Evolutionary conservation across 768 basidiomycete species (phyloP).

Genomic region (Serpula lacrymans): DNA sequence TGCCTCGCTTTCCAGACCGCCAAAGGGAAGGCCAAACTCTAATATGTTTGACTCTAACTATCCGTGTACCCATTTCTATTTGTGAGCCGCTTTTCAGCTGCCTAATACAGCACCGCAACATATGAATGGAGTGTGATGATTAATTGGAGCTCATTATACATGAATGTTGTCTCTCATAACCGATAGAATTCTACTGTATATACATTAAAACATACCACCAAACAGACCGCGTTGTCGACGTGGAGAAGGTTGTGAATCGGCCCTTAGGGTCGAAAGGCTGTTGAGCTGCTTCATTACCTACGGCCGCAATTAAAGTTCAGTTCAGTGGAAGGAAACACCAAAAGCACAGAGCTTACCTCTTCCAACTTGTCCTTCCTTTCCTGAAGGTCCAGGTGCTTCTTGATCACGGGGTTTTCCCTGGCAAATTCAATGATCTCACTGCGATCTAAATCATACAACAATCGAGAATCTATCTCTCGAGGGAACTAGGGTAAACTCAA

Average conservation of each 20-base stretch:
- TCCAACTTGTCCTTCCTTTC: slow-evolving; percentile 97
- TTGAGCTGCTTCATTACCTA: slow-evolving; percentile 96
- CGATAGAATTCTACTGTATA: background rate
- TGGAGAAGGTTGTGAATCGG: slow-evolving; percentile 72
- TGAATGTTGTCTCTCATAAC: slow-evolving; percentile 2
- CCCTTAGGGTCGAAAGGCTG: slow-evolving; percentile 81
- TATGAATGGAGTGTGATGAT: slow-evolving; percentile 15
- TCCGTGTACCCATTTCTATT: background rate
- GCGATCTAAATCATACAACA: slow-evolving; percentile 91
- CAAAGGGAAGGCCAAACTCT: slow-evolving; percentile 42
- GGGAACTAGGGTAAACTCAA: slow-evolving; percentile 71
- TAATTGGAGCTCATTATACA: slow-evolving; percentile 17
- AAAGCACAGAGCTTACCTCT: slow-evolving; percentile 50
- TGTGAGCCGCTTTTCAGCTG: background rate
- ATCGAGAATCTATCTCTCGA: slow-evolving; percentile 90
- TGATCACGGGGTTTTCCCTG: slow-evolving; percentile 88
- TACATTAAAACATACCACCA: slow-evolving; percentile 60
- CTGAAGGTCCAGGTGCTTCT: slow-evolving; percentile 87
- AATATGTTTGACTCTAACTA: slow-evolving; percentile 11
- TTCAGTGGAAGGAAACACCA: background rate
- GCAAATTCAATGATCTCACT: slow-evolving; percentile 90
- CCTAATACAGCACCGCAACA: background rate
- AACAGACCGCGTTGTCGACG: slow-evolving; percentile 79
- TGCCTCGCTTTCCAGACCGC: slow-evolving; percentile 19
- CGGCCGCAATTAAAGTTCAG: slow-evolving; percentile 6